A percentile compares a stretch with the other conserved stretches of the same genome.
Conservation (phyloP, 371 early-diverging fungal genomes). For the Nematocida sp. region DNA sequence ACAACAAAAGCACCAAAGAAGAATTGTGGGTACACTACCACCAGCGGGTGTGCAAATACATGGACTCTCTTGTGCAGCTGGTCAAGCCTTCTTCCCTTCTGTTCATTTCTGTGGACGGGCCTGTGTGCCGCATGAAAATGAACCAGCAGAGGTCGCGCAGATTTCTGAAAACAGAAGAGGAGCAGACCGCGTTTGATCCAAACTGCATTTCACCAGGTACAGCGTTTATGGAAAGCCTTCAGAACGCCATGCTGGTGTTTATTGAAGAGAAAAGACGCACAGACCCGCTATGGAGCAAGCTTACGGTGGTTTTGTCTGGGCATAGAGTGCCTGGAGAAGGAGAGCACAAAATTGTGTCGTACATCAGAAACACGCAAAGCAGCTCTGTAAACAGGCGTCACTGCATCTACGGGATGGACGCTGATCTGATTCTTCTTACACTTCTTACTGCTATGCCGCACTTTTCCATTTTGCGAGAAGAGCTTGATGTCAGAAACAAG, state of each 20-base stretch:
- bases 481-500: not conserved
- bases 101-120: conserved; percentile 1
- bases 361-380: not conserved
- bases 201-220: conserved; percentile 25
- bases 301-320: conserved; percentile 8
- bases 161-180: not conserved
- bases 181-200: not conserved
- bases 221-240: conserved; percentile 18
- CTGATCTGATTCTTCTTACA: conserved; percentile 8
- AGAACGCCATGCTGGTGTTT: not conserved
- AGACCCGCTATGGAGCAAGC: not conserved
- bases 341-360: conserved; percentile 5
- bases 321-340: conserved; percentile 18
- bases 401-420: conserved; percentile 17
- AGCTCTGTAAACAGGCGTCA: not conserved
- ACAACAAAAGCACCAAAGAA: not conserved
- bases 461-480: conserved; percentile 5
- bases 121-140: conserved; percentile 24
- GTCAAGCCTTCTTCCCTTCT: not conserved
- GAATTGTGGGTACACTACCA: not conserved
- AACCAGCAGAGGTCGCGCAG: conserved; percentile 13
- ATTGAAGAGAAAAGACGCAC: not conserved
- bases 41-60: not conserved
- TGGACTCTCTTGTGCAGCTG: not conserved
- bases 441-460: conserved; percentile 23